Evolutionary conservation across 495 filamentous ascomycete genomes (phyloP).

Genomic region (Aspergillus coremiiformis): DNA sequence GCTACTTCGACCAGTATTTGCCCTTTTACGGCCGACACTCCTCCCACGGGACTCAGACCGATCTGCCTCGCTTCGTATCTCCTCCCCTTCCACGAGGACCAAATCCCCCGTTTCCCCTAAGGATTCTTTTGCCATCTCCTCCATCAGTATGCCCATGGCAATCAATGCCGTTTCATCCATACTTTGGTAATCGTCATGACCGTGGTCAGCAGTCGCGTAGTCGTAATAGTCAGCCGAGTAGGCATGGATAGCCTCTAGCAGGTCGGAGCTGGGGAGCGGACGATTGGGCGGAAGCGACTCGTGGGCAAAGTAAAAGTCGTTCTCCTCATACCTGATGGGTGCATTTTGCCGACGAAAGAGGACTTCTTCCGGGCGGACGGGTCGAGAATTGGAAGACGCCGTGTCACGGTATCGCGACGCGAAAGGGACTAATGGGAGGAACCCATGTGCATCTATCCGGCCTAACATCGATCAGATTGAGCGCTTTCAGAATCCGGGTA

Average conservation of each 20-base stretch:
- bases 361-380: constrained; percentile 65
- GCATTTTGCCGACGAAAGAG: constrained; percentile 58
- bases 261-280: constrained; percentile 60
- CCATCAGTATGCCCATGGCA: constrained; percentile 72
- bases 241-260: constrained; percentile 68
- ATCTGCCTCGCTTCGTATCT: constrained; percentile 21
- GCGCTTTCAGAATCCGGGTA: not conserved
- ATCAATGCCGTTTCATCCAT: constrained; percentile 83
- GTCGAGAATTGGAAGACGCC: constrained; percentile 41
- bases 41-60: constrained; percentile 2
- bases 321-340: constrained; percentile 57
- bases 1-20: constrained; percentile 14
- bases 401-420: constrained; percentile 44
- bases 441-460: constrained; percentile 40
- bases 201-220: constrained; percentile 25
- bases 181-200: constrained; percentile 48
- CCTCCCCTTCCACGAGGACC: constrained; percentile 61
- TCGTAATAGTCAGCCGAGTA: constrained; percentile 70
- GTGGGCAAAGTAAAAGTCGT: constrained; percentile 63
- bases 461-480: constrained; percentile 29
- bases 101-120: constrained; percentile 68
- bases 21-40: constrained; percentile 15
- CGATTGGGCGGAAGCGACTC: constrained; percentile 44
- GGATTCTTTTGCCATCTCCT: constrained; percentile 59
- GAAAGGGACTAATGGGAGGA: constrained; percentile 28